Evolutionary conservation across 129 eudicot species (phyloP).

Genomic region (Glebionis coronaria): DNA sequence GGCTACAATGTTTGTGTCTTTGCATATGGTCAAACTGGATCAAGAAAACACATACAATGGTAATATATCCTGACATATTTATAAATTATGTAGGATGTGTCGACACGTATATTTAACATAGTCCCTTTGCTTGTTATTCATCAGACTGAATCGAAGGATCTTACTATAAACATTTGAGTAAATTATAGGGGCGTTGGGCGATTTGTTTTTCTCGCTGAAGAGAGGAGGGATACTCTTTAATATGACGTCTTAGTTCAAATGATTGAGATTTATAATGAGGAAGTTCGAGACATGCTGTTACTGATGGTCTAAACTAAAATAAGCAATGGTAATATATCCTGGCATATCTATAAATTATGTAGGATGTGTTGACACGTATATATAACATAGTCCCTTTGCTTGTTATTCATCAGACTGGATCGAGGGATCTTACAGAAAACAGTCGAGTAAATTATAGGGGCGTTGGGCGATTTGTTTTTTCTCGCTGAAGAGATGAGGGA

Average conservation of each 20-base stretch:
- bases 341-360: not conserved
- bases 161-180: conserved; percentile 76
- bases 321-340: conserved; percentile 71
- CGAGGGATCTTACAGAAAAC: conserved; percentile 73
- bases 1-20: conserved; percentile 96
- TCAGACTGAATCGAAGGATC: conserved; percentile 88
- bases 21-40: conserved; percentile 99
- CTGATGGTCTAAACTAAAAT: conserved; percentile 70
- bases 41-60: conserved; percentile 99
- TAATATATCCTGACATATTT: conserved; percentile 28
- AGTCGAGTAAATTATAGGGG: conserved; percentile 93
- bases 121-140: conserved; percentile 4
- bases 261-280: conserved; percentile 98
- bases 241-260: conserved; percentile 95
- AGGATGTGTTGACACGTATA: not conserved
- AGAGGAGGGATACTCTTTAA: conserved; percentile 69
- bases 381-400: conserved; percentile 2
- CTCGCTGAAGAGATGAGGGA: conserved; percentile 81
- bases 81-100: not conserved
- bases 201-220: conserved; percentile 79
- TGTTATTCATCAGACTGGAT: conserved; percentile 66
- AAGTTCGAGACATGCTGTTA: conserved; percentile 88
- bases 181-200: conserved; percentile 88
- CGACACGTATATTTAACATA: not conserved
- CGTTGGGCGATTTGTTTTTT: conserved; percentile 77